A percentile compares a stretch with the other conserved stretches of the same genome.
Conservation (phyloP, 2,329 filamentous ascomycete species). For the Talaromyces sp. region DNA sequence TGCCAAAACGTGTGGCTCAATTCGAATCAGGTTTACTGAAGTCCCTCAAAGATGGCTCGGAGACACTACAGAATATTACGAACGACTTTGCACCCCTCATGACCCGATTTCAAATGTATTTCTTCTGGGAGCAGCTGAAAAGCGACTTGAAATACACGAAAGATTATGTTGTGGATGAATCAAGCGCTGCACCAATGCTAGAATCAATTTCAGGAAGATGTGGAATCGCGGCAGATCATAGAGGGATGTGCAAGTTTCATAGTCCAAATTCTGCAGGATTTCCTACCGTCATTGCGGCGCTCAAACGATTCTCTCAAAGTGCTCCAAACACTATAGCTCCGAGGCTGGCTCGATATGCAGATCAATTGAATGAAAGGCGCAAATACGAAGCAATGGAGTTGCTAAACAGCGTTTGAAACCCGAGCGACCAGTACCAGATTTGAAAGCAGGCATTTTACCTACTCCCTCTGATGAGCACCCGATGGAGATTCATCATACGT, state of each 20-base stretch:
- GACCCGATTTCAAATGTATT: conserved; percentile 1
- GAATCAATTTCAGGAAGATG: background rate
- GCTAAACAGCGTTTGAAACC: too few relatives aligned
- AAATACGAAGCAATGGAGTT: too few relatives aligned
- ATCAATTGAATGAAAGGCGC: too few relatives aligned
- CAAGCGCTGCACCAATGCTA: conserved; percentile 1
- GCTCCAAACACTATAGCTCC: too few relatives aligned
- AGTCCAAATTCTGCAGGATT: background rate
- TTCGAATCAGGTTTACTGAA: background rate
- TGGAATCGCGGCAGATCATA: conserved; percentile 1
- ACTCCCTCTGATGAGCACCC: too few relatives aligned
- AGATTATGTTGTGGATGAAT: conserved; percentile 5
- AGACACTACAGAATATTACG: conserved; percentile 1
- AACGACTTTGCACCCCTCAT: conserved; percentile 5
- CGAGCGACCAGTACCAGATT: too few relatives aligned
- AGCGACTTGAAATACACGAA: conserved; percentile 2
- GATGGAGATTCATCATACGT: too few relatives aligned
- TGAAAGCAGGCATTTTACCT: too few relatives aligned
- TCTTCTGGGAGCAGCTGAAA: conserved; percentile 10
- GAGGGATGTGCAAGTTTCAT: conserved; percentile 3
- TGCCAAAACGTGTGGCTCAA: background rate
- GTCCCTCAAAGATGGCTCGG: background rate
- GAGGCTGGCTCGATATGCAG: too few relatives aligned
- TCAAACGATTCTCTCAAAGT: too few relatives aligned
- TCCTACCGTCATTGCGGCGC: background rate